Base-by-base conservation (phyloP, 371 early-diverging fungal genomes). In the Lichtheimia hyalospora region DNA sequence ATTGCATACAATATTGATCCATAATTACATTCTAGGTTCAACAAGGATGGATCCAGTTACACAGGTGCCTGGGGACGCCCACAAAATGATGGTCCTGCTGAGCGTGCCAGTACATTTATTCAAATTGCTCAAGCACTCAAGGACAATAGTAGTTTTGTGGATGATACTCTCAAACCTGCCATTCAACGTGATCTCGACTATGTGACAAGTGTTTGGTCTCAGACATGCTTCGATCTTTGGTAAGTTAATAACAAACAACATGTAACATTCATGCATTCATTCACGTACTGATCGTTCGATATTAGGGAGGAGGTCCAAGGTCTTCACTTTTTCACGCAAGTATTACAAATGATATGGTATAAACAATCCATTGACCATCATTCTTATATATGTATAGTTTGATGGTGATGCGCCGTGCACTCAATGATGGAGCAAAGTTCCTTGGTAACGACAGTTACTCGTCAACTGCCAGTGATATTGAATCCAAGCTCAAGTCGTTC, bases 1-100 rank as follows among this genome's bases (percentile, higher is more conserved):
- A 4, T 34, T 6, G 10, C 10, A 20, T 89, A 81, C 61, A 67
- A 87, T 40, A 73, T 84, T 54, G 77, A 86, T 58, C 86, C 86
- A 0, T 21, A 80, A 4, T 62, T 69, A 34, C 25, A 88, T 74
- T 54, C 64, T 63, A 3, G 75, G 70, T 48, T 44, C 56, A 60
- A 60, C 20, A 20, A 28, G 27, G 62, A 62, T 49, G 55, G 62
- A 27, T 27, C 53, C 16, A 62, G 62, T 23, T 62, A 51, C 50
- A 62, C 62, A 15, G 62, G 62, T 13, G 51, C 62, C 25, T 62
- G 62, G 62, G 62, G 56, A 20, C 25, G 62, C 24, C 92, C 92
- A 40, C 94, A 94, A 69, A 88, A 89, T 60, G 95, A 94, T 64
- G 93, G 92, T 0, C 94, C 94, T 24, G 93, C 92, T 2, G 81